Evolutionary conservation across 805 yeast species (phyloP).

Genomic region (Hanseniaspora singularis): DNA sequence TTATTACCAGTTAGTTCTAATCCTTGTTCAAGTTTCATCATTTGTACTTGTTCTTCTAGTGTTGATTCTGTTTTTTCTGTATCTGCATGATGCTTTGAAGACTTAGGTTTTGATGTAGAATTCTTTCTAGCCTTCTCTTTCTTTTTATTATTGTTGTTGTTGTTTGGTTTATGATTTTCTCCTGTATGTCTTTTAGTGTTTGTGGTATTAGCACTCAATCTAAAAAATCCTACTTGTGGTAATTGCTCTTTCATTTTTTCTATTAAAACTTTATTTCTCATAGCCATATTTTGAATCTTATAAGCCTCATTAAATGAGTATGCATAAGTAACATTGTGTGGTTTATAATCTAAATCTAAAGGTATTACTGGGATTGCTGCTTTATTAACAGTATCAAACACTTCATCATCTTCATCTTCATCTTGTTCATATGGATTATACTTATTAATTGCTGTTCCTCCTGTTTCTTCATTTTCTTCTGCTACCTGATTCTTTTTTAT

Average conservation of each 20-base stretch:
- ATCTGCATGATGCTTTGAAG: constrained; percentile 4
- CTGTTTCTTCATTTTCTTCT: constrained; percentile 4
- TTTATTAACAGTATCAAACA: background rate
- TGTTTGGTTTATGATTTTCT: constrained; percentile 3
- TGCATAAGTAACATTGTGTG: background rate
- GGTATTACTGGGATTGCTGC: background rate
- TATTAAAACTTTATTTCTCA: background rate
- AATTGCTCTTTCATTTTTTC: constrained; percentile 23
- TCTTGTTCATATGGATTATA: background rate
- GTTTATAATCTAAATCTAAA: constrained; percentile 10
- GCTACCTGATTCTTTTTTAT: constrained; percentile 12
- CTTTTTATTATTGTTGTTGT: constrained; percentile 14
- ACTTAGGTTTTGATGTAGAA: background rate
- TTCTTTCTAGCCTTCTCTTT: constrained; percentile 10
- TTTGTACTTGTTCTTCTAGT: constrained; percentile 25
- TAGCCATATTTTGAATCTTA: constrained; percentile 1
- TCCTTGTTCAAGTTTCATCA: constrained; percentile 26
- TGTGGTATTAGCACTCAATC: constrained; percentile 28
- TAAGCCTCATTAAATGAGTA: constrained; percentile 11
- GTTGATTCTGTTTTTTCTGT: constrained; percentile 16
- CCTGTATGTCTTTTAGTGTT: background rate
- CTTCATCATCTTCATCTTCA: background rate
- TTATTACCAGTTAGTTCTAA: constrained; percentile 29
- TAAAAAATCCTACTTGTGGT: constrained; percentile 44
- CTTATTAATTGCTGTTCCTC: background rate